phyloP scores from a whole-genome alignment of 306 rosid genomes.

The Mucuna pruriens region DNA sequence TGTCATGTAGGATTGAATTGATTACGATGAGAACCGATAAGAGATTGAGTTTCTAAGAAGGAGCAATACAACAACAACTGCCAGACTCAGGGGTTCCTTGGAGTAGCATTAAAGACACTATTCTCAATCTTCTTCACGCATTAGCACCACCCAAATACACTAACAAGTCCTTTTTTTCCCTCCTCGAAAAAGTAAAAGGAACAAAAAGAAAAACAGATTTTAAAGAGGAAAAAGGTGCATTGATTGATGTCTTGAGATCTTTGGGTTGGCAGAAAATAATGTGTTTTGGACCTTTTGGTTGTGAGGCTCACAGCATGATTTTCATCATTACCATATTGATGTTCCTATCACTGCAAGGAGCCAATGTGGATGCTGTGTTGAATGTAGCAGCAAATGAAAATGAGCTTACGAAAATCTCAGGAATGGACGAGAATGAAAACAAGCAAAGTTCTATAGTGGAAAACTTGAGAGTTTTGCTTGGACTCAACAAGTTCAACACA shows the following conservation, averaged over 20 bases:
- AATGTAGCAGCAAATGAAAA: background rate
- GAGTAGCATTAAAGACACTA: background rate
- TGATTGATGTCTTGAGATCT: background rate
- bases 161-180: background rate
- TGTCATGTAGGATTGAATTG: background rate
- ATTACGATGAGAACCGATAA: background rate
- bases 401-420: background rate
- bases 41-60: background rate
- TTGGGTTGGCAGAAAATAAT: background rate
- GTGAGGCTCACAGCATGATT: background rate
- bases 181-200: background rate
- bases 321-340: background rate
- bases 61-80: background rate
- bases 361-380: background rate
- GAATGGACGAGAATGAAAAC: background rate
- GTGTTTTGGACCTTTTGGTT: background rate
- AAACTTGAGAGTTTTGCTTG: background rate
- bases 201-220: background rate
- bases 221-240: background rate
- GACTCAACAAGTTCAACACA: background rate
- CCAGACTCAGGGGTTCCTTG: background rate
- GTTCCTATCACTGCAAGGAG: background rate
- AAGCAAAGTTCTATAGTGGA: background rate
- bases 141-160: background rate
- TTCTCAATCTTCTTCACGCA: background rate